Conservation (phyloP, 768 basidiomycete genomes). For the Pisolithus albus region DNA sequence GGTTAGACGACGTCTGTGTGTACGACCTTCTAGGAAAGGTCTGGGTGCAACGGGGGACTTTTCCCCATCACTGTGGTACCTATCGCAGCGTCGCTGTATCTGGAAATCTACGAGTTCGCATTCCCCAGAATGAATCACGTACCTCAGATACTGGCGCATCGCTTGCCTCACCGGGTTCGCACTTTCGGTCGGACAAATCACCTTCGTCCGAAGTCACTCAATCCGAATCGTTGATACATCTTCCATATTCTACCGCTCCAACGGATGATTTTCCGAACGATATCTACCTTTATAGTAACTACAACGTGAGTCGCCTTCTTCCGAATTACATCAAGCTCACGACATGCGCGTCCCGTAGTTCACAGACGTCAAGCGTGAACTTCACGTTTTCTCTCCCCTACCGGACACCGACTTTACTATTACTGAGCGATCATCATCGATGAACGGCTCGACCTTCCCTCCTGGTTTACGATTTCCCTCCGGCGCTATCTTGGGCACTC, state of each 20-base stretch:
- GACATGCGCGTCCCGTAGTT: slow-evolving; percentile 45
- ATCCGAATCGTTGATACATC: slow-evolving; percentile 55
- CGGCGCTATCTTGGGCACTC: slow-evolving; percentile 83
- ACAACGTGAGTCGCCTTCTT: slow-evolving; percentile 59
- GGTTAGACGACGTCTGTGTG: slow-evolving; percentile 90
- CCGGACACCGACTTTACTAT: slow-evolving; percentile 72
- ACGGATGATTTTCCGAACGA: slow-evolving; percentile 75
- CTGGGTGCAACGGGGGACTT: slow-evolving; percentile 78
- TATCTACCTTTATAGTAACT: slow-evolving; percentile 91
- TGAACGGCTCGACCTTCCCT: slow-evolving; percentile 78
- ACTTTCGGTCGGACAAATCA: slow-evolving; percentile 47
- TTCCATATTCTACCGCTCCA: slow-evolving; percentile 70
- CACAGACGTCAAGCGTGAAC: slow-evolving; percentile 90
- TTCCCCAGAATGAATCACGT: slow-evolving; percentile 55
- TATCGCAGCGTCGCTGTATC: slow-evolving; percentile 92
- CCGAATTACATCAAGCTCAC: slow-evolving; percentile 4
- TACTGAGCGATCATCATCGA: slow-evolving; percentile 70
- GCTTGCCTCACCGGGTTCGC: slow-evolving; percentile 50
- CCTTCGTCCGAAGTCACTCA: slow-evolving; percentile 44
- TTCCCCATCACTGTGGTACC: slow-evolving; percentile 92
- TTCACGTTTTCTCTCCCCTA: slow-evolving; percentile 83
- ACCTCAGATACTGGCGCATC: slow-evolving; percentile 33
- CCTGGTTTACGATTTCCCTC: slow-evolving; percentile 96
- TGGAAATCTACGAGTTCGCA: slow-evolving; percentile 57
- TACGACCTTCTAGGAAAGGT: slow-evolving; percentile 66